These are phyloP conservation scores for Microstroma glucosiphilum DNA, from an alignment of 1,284 basidiomycete species.

Conservation along the genomic window DNA sequence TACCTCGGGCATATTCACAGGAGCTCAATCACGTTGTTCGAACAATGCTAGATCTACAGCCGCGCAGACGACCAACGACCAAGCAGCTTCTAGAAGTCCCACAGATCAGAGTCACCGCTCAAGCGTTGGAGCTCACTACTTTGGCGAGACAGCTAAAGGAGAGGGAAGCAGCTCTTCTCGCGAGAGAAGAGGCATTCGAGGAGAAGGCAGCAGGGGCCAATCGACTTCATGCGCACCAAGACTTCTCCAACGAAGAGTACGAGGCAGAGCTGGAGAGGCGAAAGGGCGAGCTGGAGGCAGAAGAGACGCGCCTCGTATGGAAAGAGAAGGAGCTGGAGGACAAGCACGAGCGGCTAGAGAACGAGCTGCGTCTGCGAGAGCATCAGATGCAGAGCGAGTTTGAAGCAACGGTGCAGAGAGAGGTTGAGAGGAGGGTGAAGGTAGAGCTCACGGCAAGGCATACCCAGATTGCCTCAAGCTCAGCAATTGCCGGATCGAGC, in stretches of 20 bases:
- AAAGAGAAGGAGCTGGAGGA: slow-evolving; percentile 17
- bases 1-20: slow-evolving; percentile 74
- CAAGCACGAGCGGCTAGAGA: slow-evolving; percentile 8
- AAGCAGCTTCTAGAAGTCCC: slow-evolving; percentile 71
- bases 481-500: not conserved
- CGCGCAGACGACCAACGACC: slow-evolving; percentile 74
- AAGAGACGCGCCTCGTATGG: slow-evolving; percentile 8
- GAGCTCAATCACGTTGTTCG: slow-evolving; percentile 68
- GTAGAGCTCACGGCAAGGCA: not conserved
- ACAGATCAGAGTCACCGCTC: slow-evolving; percentile 61
- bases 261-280: slow-evolving; percentile 57
- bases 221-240: not conserved
- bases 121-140: slow-evolving; percentile 15
- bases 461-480: not conserved
- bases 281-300: slow-evolving; percentile 48
- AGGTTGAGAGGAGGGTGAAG: slow-evolving; percentile 6
- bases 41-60: slow-evolving; percentile 63
- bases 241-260: slow-evolving; percentile 55
- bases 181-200: slow-evolving; percentile 2
- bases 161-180: slow-evolving; percentile 2
- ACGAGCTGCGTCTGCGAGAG: slow-evolving; percentile 7
- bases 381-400: slow-evolving; percentile 5
- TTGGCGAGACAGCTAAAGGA: slow-evolving; percentile 8
- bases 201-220: slow-evolving; percentile 9
- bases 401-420: not conserved